Conservation (phyloP, 345 rosid species). For the Eucalyptus brandiana region DNA sequence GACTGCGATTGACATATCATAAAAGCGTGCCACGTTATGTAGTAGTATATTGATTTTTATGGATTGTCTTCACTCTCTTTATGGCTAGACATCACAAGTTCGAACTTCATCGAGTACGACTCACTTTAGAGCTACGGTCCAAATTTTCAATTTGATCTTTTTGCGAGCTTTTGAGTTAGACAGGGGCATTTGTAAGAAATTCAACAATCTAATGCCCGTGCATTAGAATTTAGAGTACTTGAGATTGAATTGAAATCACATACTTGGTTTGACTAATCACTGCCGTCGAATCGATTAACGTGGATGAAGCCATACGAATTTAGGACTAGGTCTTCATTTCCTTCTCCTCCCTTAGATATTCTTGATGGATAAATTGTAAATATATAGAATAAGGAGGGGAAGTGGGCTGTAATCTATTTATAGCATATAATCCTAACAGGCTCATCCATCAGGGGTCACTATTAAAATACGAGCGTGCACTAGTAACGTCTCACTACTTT, state of each 20-base stretch:
- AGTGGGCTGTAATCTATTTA: background rate
- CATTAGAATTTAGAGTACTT: background rate
- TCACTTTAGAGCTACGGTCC: rapidly evolving
- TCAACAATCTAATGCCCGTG: background rate
- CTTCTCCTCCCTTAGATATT: background rate
- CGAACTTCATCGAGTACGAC: background rate
- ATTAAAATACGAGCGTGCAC: background rate
- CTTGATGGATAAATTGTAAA: background rate
- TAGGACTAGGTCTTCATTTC: background rate
- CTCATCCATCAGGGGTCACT: background rate
- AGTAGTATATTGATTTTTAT: rapidly evolving
- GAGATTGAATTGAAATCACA: background rate
- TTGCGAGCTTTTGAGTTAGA: background rate
- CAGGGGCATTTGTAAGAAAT: background rate
- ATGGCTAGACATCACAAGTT: background rate
- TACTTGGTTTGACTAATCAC: background rate
- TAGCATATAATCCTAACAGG: background rate
- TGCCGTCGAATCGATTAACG: background rate
- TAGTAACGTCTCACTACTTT: background rate
- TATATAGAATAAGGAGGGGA: background rate
- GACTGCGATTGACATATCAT: background rate
- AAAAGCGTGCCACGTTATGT: rapidly evolving
- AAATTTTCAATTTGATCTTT: background rate
- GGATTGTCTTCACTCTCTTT: background rate
- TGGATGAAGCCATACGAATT: background rate